Base-by-base conservation (phyloP, 108 stramenopile species). In the Schizochytrium sp. region DNA sequence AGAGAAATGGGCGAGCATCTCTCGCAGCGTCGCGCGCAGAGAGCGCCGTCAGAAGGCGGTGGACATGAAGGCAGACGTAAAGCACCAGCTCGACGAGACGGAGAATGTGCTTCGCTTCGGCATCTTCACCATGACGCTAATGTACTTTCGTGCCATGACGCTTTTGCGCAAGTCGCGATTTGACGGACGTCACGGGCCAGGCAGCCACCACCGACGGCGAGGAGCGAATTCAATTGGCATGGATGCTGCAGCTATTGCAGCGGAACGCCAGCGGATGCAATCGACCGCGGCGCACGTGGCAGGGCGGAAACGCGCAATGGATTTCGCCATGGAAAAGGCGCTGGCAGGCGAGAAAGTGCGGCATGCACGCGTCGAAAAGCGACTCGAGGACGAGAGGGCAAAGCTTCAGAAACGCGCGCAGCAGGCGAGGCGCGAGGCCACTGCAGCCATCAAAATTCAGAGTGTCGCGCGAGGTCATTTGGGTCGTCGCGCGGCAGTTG, bases 101-200 rank as follows among this genome's bases (percentile, higher is more conserved):
- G 90, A 92, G 58, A 44, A 23, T 71, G 90, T 88, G 57, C 87
- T 93, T 23, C 90, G 90, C 47, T 92, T 91, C 23, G 93, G 90
- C 57, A 60, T 93, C 16, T 93, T 93, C 87, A 63, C 53, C 87
- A 25, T 92, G 18, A 90, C 93, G 21, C 60, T 93, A 1, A 72
- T 90, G 91, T 93, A 92, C 89, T 93, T 93, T 58, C 69, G 92
- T 4, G 90, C 92, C 44, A 92, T 92, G 93, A 72, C 89, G 47
- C 90, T 92, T 29, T 41, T 93, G 43, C 41, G 51, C 47, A 58
- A 91, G 57, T 90, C 92, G 58, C 53, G 88, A 76, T 58, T 44
- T 5, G n/a, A 44, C 5, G 89, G 90, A 58, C 25, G 34, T 21
- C 89, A 59, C 12, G 72, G 60, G 5, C 28, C 19, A 19, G 60